Conservation (phyloP, 345 rosid species). For the Psidium guajava region DNA sequence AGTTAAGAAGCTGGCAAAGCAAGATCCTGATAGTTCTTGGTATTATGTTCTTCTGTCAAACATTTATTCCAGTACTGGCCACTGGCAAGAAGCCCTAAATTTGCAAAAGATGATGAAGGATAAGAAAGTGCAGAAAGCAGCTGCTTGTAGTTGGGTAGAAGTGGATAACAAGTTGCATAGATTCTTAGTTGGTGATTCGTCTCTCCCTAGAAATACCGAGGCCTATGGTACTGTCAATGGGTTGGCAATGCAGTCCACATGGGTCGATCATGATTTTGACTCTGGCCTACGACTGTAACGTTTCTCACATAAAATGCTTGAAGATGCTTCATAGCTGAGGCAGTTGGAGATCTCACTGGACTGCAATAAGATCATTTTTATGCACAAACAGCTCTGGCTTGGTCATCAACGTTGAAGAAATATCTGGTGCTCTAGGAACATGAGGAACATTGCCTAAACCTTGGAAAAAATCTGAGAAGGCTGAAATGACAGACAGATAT, state of each 20-base stretch:
- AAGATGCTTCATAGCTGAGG: background rate
- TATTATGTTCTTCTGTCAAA: background rate
- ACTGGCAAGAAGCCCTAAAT: background rate
- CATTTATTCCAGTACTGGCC: background rate
- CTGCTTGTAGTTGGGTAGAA: background rate
- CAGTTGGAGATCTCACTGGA: background rate
- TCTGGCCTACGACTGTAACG: background rate
- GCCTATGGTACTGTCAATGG: background rate
- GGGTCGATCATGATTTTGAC: background rate
- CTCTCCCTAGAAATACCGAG: background rate
- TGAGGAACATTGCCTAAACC: background rate
- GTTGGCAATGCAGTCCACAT: background rate
- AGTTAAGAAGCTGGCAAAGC: background rate
- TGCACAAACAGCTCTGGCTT: background rate
- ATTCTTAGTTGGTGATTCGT: background rate
- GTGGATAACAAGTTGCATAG: background rate
- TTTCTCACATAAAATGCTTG: background rate
- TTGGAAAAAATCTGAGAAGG: background rate
- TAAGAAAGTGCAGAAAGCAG: background rate
- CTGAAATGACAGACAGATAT: background rate
- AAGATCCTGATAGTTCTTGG: background rate
- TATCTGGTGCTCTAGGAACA: background rate
- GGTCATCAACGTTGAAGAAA: background rate
- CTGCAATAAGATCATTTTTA: background rate
- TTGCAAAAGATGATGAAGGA: background rate